A percentile compares a stretch with the other conserved stretches of the same genome.
phyloP scores from a whole-genome alignment of 345 rosid genomes.

The Sapria himalayana region DNA sequence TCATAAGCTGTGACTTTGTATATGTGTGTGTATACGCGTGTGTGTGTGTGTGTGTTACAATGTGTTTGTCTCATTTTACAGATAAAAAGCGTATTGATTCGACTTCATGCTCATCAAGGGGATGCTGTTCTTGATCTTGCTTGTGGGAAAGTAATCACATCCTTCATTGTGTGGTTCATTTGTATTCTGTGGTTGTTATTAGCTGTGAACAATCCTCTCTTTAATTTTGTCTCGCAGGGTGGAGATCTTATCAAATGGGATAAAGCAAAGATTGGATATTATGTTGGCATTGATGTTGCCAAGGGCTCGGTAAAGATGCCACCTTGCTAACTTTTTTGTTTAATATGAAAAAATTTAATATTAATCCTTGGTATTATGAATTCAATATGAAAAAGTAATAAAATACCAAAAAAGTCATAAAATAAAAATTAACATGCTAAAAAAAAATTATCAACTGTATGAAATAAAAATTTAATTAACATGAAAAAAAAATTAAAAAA shows the following conservation, averaged over 20 bases:
- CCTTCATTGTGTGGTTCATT: slow-evolving; percentile 2
- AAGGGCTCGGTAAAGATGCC: slow-evolving; percentile 70
- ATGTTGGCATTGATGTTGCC: slow-evolving; percentile 91
- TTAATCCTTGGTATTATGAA: too few species aligned
- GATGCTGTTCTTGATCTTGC: slow-evolving; percentile 95
- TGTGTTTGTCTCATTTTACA: slow-evolving; percentile 15
- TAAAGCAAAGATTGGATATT: slow-evolving; percentile 75
- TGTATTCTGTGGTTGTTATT: neutral
- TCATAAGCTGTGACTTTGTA: slow-evolving; percentile 1
- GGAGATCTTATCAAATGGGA: slow-evolving; percentile 99
- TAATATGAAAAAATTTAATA: too few species aligned
- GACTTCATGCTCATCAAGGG: slow-evolving; percentile 64
- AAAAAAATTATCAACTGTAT: too few species aligned
- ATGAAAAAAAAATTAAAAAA: too few species aligned
- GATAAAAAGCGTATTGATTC: slow-evolving; percentile 95
- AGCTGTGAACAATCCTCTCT: neutral
- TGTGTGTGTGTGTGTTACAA: too few species aligned
- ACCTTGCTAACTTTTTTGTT: too few species aligned
- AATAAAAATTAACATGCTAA: too few species aligned
- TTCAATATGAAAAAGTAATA: too few species aligned
- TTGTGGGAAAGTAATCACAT: slow-evolving; percentile 58
- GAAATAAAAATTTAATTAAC: too few species aligned
- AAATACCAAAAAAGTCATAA: too few species aligned
- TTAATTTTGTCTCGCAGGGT: slow-evolving; percentile 37
- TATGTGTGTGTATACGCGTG: too few species aligned